phyloP scores from a whole-genome alignment of 805 yeast genomes.

The Kodamaea kaohsiungensis region DNA sequence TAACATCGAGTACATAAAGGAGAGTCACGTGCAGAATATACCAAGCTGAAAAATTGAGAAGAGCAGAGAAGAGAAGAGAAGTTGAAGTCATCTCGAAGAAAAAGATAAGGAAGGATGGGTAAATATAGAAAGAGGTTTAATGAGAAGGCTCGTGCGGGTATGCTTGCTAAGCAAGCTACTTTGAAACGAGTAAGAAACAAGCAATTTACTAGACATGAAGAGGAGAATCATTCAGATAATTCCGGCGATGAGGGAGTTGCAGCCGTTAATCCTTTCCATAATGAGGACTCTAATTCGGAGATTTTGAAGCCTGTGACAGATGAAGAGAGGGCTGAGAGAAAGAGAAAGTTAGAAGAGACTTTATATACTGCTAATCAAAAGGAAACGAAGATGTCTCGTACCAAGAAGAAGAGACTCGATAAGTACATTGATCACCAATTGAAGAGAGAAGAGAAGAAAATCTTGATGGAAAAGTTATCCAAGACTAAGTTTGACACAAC shows the following conservation, averaged over 20 bases:
- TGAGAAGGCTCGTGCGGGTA: slow-evolving; percentile 83
- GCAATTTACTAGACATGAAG: slow-evolving; percentile 56
- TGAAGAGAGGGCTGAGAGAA: slow-evolving; percentile 63
- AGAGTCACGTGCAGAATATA: not conserved
- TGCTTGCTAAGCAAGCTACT: slow-evolving; percentile 75
- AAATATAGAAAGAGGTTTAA: slow-evolving; percentile 78
- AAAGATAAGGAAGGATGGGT: slow-evolving; percentile 53
- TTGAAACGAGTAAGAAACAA: slow-evolving; percentile 68
- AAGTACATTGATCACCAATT: slow-evolving; percentile 91
- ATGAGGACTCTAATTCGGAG: slow-evolving; percentile 58
- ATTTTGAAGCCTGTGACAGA: slow-evolving; percentile 61
- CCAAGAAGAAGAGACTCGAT: slow-evolving; percentile 78
- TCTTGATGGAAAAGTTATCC: slow-evolving; percentile 69
- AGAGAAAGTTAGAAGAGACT: slow-evolving; percentile 61
- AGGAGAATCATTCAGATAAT: slow-evolving; percentile 15
- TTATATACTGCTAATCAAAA: slow-evolving; percentile 53
- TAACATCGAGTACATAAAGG: not conserved
- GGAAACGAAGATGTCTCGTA: slow-evolving; percentile 67
- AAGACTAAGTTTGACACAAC: slow-evolving; percentile 71
- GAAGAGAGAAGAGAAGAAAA: slow-evolving; percentile 83
- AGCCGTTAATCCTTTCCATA: slow-evolving; percentile 4
- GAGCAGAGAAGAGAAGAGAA: too few relatives aligned
- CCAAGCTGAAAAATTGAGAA: not conserved
- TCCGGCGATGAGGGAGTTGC: slow-evolving; percentile 3
- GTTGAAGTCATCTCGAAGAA: not conserved